Percentiles rank a stretch among this genome's conserved stretches.
These are phyloP conservation scores for Xylaria sp. DNA, from an alignment of 2,329 filamentous ascomycete genomes.

Conservation along the genomic window DNA sequence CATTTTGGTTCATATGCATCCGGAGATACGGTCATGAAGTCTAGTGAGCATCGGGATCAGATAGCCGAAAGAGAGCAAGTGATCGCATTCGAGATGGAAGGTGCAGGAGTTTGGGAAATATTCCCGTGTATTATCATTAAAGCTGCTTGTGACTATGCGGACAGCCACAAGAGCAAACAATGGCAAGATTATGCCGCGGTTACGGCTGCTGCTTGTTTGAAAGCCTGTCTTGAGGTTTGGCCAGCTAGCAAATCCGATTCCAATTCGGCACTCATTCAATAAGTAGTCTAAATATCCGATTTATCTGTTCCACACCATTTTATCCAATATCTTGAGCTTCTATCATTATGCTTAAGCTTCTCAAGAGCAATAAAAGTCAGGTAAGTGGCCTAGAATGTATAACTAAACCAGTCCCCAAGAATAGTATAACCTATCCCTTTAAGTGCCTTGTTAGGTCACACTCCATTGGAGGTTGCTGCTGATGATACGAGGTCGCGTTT, in stretches of 20 bases:
- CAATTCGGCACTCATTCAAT: neutral
- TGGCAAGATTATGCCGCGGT: conserved; percentile 16
- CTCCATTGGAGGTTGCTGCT: neutral
- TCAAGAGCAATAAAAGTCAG: too few species aligned
- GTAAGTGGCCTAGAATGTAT: too few species aligned
- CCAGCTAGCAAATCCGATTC: neutral
- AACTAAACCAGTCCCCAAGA: too few species aligned
- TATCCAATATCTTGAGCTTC: too few species aligned
- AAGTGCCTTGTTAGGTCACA: neutral
- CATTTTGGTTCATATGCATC: conserved; percentile 48
- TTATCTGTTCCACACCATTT: too few species aligned
- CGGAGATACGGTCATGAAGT: conserved; percentile 48
- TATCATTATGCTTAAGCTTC: too few species aligned
- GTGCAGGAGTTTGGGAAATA: conserved; percentile 35
- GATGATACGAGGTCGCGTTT: neutral
- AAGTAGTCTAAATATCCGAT: too few species aligned
- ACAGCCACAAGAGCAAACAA: conserved; percentile 20
- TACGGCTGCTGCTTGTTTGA: conserved; percentile 15
- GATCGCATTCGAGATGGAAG: conserved; percentile 45
- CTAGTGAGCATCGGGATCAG: conserved; percentile 43
- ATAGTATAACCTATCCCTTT: too few species aligned
- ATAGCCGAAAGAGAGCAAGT: conserved; percentile 37
- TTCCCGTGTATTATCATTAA: conserved; percentile 19
- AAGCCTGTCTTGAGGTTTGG: conserved; percentile 12
- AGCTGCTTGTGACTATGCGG: conserved; percentile 19